phyloP scores from a whole-genome alignment of 305 asterid species.

The Fraxinus dipetala region DNA sequence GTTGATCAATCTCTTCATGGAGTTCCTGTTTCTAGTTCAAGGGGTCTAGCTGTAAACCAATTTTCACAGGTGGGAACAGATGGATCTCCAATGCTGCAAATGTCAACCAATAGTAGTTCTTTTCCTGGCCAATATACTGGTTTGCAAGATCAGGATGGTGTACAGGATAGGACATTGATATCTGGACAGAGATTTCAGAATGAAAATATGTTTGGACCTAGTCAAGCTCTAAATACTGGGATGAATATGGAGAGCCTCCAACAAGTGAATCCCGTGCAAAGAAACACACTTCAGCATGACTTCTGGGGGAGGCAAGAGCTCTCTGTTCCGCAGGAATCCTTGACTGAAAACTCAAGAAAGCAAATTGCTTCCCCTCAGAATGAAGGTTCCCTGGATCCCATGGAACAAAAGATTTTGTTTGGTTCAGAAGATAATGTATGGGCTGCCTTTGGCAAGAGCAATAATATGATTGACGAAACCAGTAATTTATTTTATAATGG shows the following conservation, averaged over 20 bases:
- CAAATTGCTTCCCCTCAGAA: conserved; percentile 41
- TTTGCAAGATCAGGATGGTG: conserved; percentile 42
- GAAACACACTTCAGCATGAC: conserved; percentile 38
- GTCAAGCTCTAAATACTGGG: conserved; percentile 35
- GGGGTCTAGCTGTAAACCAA: conserved; percentile 52
- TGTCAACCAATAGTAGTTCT: conserved; percentile 44
- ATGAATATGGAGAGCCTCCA: conserved; percentile 42
- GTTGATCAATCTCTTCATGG: conserved; percentile 81
- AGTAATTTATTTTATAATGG: conserved; percentile 47
- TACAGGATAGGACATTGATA: conserved; percentile 41
- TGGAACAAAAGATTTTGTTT: conserved; percentile 79
- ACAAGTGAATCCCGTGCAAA: conserved; percentile 47
- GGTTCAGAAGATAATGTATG: conserved; percentile 86
- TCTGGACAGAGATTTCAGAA: conserved; percentile 49
- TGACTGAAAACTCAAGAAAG: conserved; percentile 35
- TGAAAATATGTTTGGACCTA: conserved; percentile 45
- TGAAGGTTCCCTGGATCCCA: conserved; percentile 72
- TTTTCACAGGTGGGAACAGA: conserved; percentile 51
- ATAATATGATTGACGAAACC: conserved; percentile 46
- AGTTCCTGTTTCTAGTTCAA: conserved; percentile 71
- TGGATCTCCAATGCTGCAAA: conserved; percentile 47
- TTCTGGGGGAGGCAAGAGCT: conserved; percentile 39
- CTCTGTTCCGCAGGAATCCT: conserved; percentile 39
- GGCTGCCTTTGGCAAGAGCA: conserved; percentile 66
- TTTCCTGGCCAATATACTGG: conserved; percentile 39